Evolutionary conservation across 257 asterid genomes (phyloP).

Genomic region (Primulina tabacum): DNA sequence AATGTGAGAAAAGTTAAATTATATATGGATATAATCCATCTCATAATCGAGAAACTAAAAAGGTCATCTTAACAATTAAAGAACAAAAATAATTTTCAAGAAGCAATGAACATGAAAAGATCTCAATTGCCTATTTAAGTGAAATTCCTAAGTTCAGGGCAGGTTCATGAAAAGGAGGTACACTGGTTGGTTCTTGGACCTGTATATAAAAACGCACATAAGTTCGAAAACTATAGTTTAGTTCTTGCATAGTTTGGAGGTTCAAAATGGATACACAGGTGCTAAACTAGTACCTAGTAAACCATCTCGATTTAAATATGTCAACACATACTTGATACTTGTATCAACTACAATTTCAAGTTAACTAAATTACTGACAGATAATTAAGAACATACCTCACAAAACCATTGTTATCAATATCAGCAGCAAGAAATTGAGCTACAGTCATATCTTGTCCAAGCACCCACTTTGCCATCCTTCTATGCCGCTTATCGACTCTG

Average conservation of each 20-base stretch:
- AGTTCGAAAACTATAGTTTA: not conserved
- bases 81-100: not conserved
- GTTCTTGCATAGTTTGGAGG: not conserved
- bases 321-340: constrained; percentile 10
- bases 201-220: not conserved
- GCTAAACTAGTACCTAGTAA: not conserved
- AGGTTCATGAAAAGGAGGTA: not conserved
- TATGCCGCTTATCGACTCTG: constrained; percentile 80
- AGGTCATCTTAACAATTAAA: not conserved
- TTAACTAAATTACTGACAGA: constrained; percentile 9
- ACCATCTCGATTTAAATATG: constrained; percentile 14
- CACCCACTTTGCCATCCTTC: constrained; percentile 92
- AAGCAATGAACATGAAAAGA: not conserved
- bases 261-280: constrained; percentile 7
- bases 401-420: constrained; percentile 82
- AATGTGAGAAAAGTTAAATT: too few relatives aligned
- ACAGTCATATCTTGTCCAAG: constrained; percentile 94
- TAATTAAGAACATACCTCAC: constrained; percentile 48
- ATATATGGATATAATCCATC: not conserved
- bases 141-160: not conserved
- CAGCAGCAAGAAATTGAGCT: constrained; percentile 94
- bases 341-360: constrained; percentile 10
- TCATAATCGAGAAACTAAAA: not conserved
- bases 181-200: not conserved
- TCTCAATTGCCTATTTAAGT: not conserved